phyloP scores from a whole-genome alignment of 495 filamentous ascomycete genomes.

The Trichoderma virens region DNA sequence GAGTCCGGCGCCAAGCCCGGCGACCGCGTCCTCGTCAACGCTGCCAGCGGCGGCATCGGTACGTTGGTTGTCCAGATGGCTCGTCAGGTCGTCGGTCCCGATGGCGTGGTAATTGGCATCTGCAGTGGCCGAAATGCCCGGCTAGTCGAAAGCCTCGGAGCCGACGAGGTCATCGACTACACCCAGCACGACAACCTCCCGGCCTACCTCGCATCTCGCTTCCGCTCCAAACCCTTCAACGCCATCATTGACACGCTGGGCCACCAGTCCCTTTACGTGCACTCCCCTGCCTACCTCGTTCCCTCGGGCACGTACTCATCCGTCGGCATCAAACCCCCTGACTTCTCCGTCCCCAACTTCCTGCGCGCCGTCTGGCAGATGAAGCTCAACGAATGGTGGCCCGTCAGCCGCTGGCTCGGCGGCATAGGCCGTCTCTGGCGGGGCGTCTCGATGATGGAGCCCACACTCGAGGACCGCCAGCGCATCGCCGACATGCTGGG shows the following conservation, averaged over 20 bases:
- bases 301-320: conserved; percentile 26
- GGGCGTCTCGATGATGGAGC: conserved; percentile 20
- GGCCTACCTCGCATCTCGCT: conserved; percentile 17
- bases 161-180: conserved; percentile 30
- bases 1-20: conserved; percentile 19
- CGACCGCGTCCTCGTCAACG: conserved; percentile 30
- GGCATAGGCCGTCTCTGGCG: conserved; percentile 26
- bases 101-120: conserved; percentile 29
- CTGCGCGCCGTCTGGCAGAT: conserved; percentile 19
- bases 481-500: conserved; percentile 20
- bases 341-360: conserved; percentile 18
- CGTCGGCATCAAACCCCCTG: conserved; percentile 19
- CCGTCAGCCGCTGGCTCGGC: conserved; percentile 20
- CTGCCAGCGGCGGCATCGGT: conserved; percentile 35
- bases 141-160: conserved; percentile 27
- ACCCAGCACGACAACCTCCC: conserved; percentile 17
- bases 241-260: conserved; percentile 28
- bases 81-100: conserved; percentile 20
- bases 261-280: conserved; percentile 24
- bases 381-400: conserved; percentile 24
- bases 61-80: conserved; percentile 31
- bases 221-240: conserved; percentile 21
- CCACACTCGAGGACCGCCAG: conserved; percentile 23
- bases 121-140: conserved; percentile 27
- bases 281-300: conserved; percentile 24